Evolutionary conservation across 2,329 filamentous ascomycete genomes (phyloP), one percentile per base, ranked within the genome.

Genomic region (Phyllosticta citriasiana): DNA sequence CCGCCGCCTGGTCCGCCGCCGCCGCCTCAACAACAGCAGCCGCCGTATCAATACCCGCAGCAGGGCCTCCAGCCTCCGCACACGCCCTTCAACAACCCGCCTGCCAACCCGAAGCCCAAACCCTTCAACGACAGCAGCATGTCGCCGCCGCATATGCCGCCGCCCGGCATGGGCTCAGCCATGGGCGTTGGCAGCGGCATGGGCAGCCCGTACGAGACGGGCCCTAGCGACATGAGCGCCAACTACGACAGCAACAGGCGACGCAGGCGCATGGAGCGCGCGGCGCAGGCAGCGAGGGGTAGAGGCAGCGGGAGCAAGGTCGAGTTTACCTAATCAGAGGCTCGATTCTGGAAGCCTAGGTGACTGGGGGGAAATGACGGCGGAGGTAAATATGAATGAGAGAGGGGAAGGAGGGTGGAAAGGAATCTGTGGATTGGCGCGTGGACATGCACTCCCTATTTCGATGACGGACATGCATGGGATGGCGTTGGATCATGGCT

Each of bases 231-330:
- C 4, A 47, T 47, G 40, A 47, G 40, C 40, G 40, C 40, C 14
- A 71, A 70, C 59, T 75, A 72, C 62, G 73, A 76, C 54, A 70
- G 68, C 8, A 76, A 76, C 55, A 66, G 74, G n/a, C 40, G 40
- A 59, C 67, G 73, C 60, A 66, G 74, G 54, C 67, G 74, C 59
- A 67, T 73, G 63, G 74, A 73, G 16, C 73, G 75, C 65, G 63
- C 73, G 61, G 60, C 73, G 8, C 72, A 74, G 59, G 73, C 72
- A 40, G 69, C 57, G 19, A 71, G 73, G n/a, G 57, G 57, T 22
- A 53, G 53, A 19, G 61, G 61, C 30, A 47, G 51, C 30, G 57
- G 61, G 35, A 73, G 70, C 58, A 69, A 72, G 27, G 73, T 76
- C 25, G 73, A 75, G 63, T 75, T 75, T 60, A 73, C 71, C 63